Evolutionary conservation across 768 basidiomycete species (phyloP).

Genomic region (Suillus decipiens): DNA sequence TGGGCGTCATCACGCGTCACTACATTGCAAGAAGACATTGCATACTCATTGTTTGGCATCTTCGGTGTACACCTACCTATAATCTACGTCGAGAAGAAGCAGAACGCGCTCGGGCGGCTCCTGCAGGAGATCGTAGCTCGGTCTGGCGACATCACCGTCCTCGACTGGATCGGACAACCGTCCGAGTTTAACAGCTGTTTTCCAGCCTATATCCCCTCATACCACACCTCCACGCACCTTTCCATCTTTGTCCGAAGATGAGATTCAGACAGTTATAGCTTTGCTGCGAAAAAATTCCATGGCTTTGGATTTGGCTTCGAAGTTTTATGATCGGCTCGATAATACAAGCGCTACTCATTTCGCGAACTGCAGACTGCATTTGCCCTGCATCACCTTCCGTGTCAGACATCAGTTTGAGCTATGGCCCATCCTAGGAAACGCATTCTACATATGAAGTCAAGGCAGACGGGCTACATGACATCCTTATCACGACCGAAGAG

Average conservation of each 20-base stretch:
- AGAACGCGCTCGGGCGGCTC: background rate
- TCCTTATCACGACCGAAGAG: background rate
- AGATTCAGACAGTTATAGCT: background rate
- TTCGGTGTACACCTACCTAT: background rate
- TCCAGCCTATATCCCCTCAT: background rate
- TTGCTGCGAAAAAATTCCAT: background rate
- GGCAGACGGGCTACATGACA: background rate
- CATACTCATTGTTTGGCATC: background rate
- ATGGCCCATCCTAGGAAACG: background rate
- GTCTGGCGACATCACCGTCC: background rate
- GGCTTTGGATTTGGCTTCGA: background rate
- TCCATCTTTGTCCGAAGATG: background rate
- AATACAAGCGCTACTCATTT: background rate
- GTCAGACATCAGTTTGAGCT: background rate
- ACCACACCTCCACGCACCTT: background rate
- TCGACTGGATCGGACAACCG: background rate
- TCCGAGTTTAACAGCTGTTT: background rate
- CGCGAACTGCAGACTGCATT: background rate
- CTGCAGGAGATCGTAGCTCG: background rate
- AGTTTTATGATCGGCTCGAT: background rate
- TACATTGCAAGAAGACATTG: background rate
- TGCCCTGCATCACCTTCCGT: background rate
- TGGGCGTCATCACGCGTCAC: background rate
- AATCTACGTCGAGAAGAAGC: background rate
- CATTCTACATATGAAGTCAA: background rate